A percentile compares a stretch with the other conserved stretches of the same genome.
Conservation (phyloP, 169 alveolate genomes). For the Cryptosporidium sp. region DNA sequence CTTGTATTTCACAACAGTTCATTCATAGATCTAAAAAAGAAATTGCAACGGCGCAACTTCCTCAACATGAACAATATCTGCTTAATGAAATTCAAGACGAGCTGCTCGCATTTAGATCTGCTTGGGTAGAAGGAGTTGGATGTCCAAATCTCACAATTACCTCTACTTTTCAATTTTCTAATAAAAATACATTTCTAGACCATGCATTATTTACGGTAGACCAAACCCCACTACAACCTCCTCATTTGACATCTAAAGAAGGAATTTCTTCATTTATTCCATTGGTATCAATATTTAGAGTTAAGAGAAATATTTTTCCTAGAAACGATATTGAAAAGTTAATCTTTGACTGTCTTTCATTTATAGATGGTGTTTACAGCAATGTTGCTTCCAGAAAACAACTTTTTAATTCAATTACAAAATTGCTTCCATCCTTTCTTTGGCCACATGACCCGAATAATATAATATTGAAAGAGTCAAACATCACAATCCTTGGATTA, state of each 20-base stretch:
- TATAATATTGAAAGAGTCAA: constrained; percentile 43
- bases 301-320: neutral
- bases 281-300: constrained; percentile 30
- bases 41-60: constrained; percentile 54
- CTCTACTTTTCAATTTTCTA: constrained; percentile 52
- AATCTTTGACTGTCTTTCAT: constrained; percentile 3
- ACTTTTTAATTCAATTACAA: constrained; percentile 26
- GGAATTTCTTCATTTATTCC: constrained; percentile 69
- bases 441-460: constrained; percentile 74
- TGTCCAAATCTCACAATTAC: constrained; percentile 64
- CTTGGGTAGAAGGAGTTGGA: constrained; percentile 75
- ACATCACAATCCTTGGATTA: constrained; percentile 33
- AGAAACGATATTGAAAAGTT: neutral
- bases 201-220: constrained; percentile 19
- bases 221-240: constrained; percentile 74
- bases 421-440: constrained; percentile 47
- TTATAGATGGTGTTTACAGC: neutral
- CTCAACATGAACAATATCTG: constrained; percentile 71
- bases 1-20: constrained; percentile 65
- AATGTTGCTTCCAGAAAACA: neutral
- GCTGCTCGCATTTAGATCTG: constrained; percentile 49
- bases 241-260: constrained; percentile 51
- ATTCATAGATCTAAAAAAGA: constrained; percentile 62
- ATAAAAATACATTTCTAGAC: constrained; percentile 26
- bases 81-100: constrained; percentile 68